Evolutionary conservation across 306 rosid species (phyloP), one percentile per base, ranked within the genome.

Genomic region (Psophocarpus tetragonolobus): DNA sequence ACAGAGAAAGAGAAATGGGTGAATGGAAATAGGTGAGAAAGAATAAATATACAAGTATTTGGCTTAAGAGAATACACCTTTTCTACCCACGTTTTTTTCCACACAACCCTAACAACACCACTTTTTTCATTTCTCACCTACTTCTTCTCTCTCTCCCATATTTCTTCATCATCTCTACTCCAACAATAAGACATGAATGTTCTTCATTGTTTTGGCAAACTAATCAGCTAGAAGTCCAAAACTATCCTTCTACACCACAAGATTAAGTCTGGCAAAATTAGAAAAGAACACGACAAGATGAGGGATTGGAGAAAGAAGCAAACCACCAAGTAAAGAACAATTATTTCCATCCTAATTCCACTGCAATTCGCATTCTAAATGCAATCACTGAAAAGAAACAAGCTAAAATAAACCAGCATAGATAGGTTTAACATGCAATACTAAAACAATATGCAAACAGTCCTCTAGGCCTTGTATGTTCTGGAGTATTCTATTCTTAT

Each of bases 361-460:
- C 71, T 53, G 66, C 71, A 63, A 47, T 70, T 70, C 44, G 53
- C 63, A n/a, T 21, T 77, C 53, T 17, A 67, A 64, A 14, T 9
- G 39, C 35, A 14, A 63, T 24, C 44, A 39, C 39, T 50, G 35
- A 36, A 64, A 41, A 56, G 39, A 71, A 53, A 51, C 57, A 21
- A 41, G 29, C 45, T 71, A 80, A 23, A 73, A 30, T 27, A n/a
- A 67, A 68, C 41, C 58, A 71, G 70, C 60, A 51, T 39, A 53
- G 47, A 68, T 4, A 47, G 27, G 20, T 35, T 57, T 13, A 48
- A 74, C 17, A 47, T 33, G 38, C 33, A 53, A 65, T 32, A 66
- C 62, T 24, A 23, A 60, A 41, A 56, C 44, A 47, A 14, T 1
- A 13, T 17, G 66, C 65, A 78, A 5, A 17, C 30, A 17, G 20